Evolutionary conservation across 2,329 filamentous ascomycete genomes (phyloP), one percentile per base, ranked within the genome.

Genomic region (Apiospora phragmitis): DNA sequence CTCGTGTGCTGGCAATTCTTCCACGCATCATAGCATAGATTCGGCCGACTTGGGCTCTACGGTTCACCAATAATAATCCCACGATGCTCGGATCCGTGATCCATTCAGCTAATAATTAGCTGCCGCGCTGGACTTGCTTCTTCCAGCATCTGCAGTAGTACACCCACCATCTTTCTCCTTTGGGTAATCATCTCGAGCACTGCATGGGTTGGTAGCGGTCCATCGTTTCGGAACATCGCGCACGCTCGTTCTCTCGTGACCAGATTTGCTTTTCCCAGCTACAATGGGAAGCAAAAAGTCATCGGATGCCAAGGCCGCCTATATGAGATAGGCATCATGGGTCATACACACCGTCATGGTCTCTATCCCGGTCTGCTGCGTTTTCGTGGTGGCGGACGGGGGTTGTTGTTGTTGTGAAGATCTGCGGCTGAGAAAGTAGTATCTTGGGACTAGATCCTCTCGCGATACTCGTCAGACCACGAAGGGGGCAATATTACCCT

Each of bases 321-420:
- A 62, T 62, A 62, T 62, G 55, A 12, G 29, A 62, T 38, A 24
- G 55, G 32, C 55, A 47, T 47, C 38, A 41, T 41, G 38, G 32
- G 51, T 59, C 51, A 35, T 38, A 38, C 55, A 62, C 55, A 35
- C 55, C 29, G 55, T 38, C 55, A n/a, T 38, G 32, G 21, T n/a
- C 55, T 62, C 55, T 21, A 62, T 38, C 55, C 55, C 24, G 8
- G 29, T n/a, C 3, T 62, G 9, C 9, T 38, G 32, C 21, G 16
- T 35, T 62, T n/a, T 62, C 55, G 55, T 38, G 55, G 55, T 62
- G 55, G 55, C 55, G 32, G 55, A 62, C 55, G 32, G 55, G 55
- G 29, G 49, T 24, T 51, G 21, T 38, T 38, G 32, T 38, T 62
- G 7, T 62, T 8, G 55, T 35, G 1, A n/a, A 38, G 29, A 62